Base-by-base conservation (phyloP, 495 filamentous ascomycete genomes). In the Trichoderma erinaceum region DNA sequence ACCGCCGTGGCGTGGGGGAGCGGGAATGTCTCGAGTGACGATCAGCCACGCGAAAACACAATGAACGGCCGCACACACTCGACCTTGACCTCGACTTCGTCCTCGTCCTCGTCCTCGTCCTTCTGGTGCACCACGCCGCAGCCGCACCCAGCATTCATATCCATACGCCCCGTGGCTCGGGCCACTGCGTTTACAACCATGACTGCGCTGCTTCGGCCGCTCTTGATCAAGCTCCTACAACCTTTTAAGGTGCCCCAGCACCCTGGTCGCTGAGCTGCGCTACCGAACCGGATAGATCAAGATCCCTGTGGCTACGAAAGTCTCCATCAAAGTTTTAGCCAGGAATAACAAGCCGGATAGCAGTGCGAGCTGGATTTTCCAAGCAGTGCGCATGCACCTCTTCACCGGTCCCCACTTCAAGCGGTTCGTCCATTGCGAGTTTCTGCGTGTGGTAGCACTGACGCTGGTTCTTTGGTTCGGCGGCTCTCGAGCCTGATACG, bases 21-120 rank as follows among this genome's bases (percentile, higher is more conserved):
- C 8, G 11, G 16, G 1, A 61, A 32, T 61, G 56, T 61, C 56
- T 61, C 12, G 56, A 15, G 56, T 32, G 27, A 61, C 56, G 27
- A 61, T 29, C 56, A 32, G 56, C 56, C 56, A 61, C 56, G 56
- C 56, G 56, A 61, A 61, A 61, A 61, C 27, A 61, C 56, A 61
- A 61, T 29, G 56, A 32, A 13, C 56, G 11, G 56, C 56, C 56
- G 23, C 56, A 7, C 35, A 6, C 56, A 3, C 44, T 48, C 12
- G 16, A 23, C 25, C 25, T 29, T 25, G 25, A 27, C 25, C 13
- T 16, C 27, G 35, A 38, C 35, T 6, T 35, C 32, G 32, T n/a
- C 2, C 32, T 6, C 6, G 32, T 2, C 32, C 35, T 38, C 35
- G 8, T 4, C 35, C 5, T 38, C 35, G 7, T 38, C 27, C 25